Percentiles rank a stretch among this genome's conserved stretches.
Conservation (phyloP, 208 protist genomes). For the Borovskyia barvae region DNA sequence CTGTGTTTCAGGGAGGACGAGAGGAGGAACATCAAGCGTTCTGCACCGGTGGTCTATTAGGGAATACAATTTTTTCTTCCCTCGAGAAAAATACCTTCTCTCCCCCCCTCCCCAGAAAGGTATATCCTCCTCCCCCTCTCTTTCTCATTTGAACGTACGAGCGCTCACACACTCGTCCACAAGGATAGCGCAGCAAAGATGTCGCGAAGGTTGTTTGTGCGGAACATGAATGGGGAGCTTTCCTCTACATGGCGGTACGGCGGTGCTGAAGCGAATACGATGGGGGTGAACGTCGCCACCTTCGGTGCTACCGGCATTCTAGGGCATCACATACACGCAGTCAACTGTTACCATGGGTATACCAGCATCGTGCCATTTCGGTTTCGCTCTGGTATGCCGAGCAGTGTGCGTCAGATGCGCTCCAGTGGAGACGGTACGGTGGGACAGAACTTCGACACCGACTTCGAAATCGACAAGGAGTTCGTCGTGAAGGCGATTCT, state of each 20-base stretch:
- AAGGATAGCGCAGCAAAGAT: too few relatives aligned
- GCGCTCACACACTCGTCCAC: too few relatives aligned
- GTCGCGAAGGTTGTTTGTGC: conserved; percentile 85
- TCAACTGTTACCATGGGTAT: conserved; percentile 80
- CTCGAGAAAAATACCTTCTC: too few relatives aligned
- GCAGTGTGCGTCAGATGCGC: conserved; percentile 71
- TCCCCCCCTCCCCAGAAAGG: background rate
- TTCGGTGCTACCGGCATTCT: conserved; percentile 87
- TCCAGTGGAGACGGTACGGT: conserved; percentile 81
- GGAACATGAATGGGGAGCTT: conserved; percentile 86
- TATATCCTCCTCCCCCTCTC: background rate
- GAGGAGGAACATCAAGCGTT: too few relatives aligned
- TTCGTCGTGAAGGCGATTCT: conserved; percentile 90
- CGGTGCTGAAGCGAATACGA: conserved; percentile 72
- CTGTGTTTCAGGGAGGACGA: too few relatives aligned
- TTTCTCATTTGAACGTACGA: too few relatives aligned
- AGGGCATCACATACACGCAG: conserved; percentile 68
- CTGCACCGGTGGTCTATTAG: too few relatives aligned
- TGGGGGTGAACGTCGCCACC: conserved; percentile 84
- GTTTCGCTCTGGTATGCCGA: conserved; percentile 77
- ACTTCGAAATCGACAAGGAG: conserved; percentile 91
- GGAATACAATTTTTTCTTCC: too few relatives aligned
- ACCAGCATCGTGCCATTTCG: conserved; percentile 86
- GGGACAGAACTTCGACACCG: conserved; percentile 87
- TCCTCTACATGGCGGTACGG: conserved; percentile 80